Evolutionary conservation across 2,329 filamentous ascomycete species (phyloP), one percentile per base, ranked within the genome.

Genomic region (Zopfia rhizophila): DNA sequence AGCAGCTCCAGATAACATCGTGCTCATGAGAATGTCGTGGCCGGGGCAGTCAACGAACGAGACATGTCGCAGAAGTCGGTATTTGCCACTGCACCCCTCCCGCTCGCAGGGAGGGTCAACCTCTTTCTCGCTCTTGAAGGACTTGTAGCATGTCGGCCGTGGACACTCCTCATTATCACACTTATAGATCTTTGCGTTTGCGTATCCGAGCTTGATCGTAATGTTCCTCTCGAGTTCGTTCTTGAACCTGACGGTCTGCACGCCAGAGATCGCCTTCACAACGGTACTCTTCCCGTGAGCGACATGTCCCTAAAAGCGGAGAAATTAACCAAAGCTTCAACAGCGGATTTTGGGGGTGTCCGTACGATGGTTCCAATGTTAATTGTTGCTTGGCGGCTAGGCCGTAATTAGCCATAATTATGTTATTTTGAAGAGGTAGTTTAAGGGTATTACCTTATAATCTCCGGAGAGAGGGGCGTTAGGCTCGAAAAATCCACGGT

Each of bases 21-120:
- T 99, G 78, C 93, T 97, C 94, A 99, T 99, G 74, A 99, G 92
- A 91, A 99, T 99, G 79, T 99, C 94, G 90, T 99, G 94, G 76
- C 94, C 94, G 45, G 94, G 94, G 82, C 94, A 97, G 76, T 97
- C 94, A 61, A 97, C 94, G 73, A 97, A 99, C 12, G 90, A 93
- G 59, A 71, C 63, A 40, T 62, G 52, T 23, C 51, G 86, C 66
- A 96, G 78, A 68, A 99, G 78, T 69, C 90, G 81, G 78, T 97
- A 99, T 67, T 81, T 93, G 48, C 94, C 94, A 47, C 76, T 78
- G 70, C 94, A 99, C 60, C 92, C 93, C 55, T 96, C 90, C 60
- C 94, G 85, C 80, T 99, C 94, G 69, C 94, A 99, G 31, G 91
- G 87, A 57, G 94, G 94, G 69, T 97, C 93, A 40, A 99, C 87